These are phyloP conservation scores for Macrophomina tecta DNA, from an alignment of 2,329 filamentous ascomycete species.

Conservation along the genomic window DNA sequence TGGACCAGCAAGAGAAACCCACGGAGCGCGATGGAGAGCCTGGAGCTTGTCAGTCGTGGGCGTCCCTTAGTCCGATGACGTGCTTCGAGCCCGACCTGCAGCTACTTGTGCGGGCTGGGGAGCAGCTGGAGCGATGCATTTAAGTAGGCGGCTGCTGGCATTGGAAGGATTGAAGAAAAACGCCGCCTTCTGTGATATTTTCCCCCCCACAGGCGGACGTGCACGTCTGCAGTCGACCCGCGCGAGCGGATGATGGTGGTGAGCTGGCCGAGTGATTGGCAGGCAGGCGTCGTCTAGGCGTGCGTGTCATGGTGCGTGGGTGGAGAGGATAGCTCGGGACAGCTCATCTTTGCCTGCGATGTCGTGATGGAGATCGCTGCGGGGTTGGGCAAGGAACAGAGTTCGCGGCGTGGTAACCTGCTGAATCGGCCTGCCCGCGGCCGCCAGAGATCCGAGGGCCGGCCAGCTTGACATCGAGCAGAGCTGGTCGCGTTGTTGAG, in stretches of 20 bases:
- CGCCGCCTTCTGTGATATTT: not conserved
- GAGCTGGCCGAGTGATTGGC: constrained; percentile 12
- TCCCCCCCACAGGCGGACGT: not conserved
- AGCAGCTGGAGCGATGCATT: not conserved
- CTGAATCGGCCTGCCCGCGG: not conserved
- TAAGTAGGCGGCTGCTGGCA: not conserved
- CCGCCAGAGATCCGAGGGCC: not conserved
- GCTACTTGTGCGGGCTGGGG: constrained; percentile 64
- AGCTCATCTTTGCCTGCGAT: constrained; percentile 13
- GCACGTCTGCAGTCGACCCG: not conserved
- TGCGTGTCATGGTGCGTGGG: not conserved
- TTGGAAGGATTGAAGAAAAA: not conserved
- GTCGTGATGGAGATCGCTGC: constrained; percentile 25
- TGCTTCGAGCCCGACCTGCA: constrained; percentile 61
- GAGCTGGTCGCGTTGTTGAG: not conserved
- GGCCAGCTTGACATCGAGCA: not conserved
- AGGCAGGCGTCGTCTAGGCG: not conserved
- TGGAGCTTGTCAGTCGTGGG: not conserved
- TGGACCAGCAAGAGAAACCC: constrained; percentile 1
- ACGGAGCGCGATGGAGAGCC: not conserved
- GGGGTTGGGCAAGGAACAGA: constrained; percentile 17
- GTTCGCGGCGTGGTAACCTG: not conserved
- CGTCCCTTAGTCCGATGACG: constrained; percentile 3
- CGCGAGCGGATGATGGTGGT: constrained; percentile 30
- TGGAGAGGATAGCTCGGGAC: not conserved